Conservation (phyloP, 108 stramenopile species). For the Cylindrotheca closterium region DNA sequence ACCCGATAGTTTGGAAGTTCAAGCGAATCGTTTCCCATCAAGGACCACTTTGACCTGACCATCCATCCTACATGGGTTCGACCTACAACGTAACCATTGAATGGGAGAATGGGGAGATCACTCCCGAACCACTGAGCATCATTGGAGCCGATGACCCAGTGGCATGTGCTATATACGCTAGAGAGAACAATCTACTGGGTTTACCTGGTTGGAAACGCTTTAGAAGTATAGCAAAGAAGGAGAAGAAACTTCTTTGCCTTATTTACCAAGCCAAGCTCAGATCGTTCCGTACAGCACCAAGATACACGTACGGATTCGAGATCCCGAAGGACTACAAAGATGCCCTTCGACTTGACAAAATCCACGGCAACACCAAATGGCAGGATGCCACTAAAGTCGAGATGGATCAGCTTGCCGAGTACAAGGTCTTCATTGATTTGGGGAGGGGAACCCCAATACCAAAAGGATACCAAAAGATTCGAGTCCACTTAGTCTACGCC, state of each 20-base stretch:
- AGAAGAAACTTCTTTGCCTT: constrained; percentile 8
- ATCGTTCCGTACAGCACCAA: constrained; percentile 1
- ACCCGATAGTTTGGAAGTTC: neutral
- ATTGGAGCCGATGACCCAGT: constrained; percentile 33
- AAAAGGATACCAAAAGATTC: constrained; percentile 27
- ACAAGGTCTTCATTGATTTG: constrained; percentile 23
- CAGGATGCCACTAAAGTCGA: constrained; percentile 22
- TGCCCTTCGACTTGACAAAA: constrained; percentile 20
- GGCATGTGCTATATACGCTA: constrained; percentile 30
- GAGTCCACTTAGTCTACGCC: constrained; percentile 36
- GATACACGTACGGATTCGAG: constrained; percentile 26
- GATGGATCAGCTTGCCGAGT: constrained; percentile 16
- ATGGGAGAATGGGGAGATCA: constrained; percentile 19
- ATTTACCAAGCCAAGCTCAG: constrained; percentile 14
- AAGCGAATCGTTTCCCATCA: constrained; percentile 17
- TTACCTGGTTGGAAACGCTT: constrained; percentile 40
- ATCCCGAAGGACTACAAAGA: constrained; percentile 22
- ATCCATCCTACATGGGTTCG: constrained; percentile 11
- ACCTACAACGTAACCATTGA: constrained; percentile 4
- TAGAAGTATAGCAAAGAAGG: constrained; percentile 5
- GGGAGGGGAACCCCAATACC: constrained; percentile 1
- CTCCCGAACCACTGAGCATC: constrained; percentile 27
- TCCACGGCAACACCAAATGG: constrained; percentile 41
- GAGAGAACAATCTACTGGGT: constrained; percentile 27
- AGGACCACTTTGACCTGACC: constrained; percentile 10